phyloP scores from a whole-genome alignment of 2,329 filamentous ascomycete species.

The Trichoderma sp. region DNA sequence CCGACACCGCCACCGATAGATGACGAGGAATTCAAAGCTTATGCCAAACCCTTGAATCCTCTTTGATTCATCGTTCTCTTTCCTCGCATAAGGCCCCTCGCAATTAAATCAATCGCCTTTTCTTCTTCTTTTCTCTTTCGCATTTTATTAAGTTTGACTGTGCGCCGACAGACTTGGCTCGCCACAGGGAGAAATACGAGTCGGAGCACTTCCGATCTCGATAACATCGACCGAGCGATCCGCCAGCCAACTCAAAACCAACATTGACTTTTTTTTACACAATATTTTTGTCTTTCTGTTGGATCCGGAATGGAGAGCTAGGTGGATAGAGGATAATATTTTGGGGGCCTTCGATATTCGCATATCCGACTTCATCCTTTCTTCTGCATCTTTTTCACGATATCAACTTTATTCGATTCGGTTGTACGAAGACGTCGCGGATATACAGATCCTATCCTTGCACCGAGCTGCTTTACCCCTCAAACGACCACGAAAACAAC shows the following conservation, averaged over 20 bases:
- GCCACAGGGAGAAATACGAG: background rate
- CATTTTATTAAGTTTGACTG: background rate
- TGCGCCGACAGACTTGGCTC: background rate
- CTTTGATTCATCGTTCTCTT: background rate
- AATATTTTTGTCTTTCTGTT: background rate
- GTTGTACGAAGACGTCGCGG: background rate
- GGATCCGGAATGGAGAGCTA: constrained; percentile 17
- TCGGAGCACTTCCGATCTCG: background rate
- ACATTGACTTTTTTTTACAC: background rate
- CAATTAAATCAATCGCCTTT: background rate
- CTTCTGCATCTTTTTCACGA: background rate
- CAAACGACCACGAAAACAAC: background rate
- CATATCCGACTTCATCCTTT: background rate
- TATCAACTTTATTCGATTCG: background rate
- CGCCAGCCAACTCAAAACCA: background rate
- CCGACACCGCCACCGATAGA: constrained; percentile 13
- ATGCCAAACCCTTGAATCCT: background rate
- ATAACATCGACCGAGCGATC: constrained; percentile 16
- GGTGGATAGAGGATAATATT: background rate
- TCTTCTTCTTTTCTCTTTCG: background rate
- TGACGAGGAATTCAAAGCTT: background rate
- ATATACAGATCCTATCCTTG: background rate
- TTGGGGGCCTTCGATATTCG: background rate
- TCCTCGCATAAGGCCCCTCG: background rate
- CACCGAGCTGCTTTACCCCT: background rate